Evolutionary conservation across 345 rosid species (phyloP).

Genomic region (Ricinus communis): DNA sequence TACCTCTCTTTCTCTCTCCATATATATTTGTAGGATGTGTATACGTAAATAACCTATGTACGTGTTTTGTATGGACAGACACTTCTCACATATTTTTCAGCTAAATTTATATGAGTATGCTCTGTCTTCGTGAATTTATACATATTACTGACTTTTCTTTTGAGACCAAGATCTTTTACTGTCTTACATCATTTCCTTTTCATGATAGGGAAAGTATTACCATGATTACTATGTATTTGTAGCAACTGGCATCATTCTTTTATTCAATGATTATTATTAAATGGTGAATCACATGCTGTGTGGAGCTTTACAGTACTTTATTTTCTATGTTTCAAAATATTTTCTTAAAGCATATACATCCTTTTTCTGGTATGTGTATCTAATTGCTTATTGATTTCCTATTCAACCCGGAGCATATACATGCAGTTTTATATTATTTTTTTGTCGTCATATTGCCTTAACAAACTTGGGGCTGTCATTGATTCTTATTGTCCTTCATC

Average conservation of each 20-base stretch:
- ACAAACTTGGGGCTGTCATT: background rate
- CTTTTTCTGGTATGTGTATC: background rate
- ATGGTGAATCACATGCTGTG: background rate
- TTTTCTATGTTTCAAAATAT: background rate
- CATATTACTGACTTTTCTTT: background rate
- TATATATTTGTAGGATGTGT: too few relatives aligned
- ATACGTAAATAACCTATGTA: too few relatives aligned
- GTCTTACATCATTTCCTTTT: background rate
- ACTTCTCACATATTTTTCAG: background rate
- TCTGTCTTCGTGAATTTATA: background rate
- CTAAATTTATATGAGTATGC: too few relatives aligned
- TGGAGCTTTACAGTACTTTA: background rate
- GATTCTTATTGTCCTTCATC: constrained; percentile 3
- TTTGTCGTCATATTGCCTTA: background rate
- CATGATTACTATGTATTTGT: background rate
- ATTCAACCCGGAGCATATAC: background rate
- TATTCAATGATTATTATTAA: background rate
- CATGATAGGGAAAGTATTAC: background rate
- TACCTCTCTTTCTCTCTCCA: too few relatives aligned
- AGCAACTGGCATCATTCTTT: background rate
- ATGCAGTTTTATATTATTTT: background rate
- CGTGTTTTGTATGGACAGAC: too few relatives aligned
- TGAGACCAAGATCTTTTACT: background rate
- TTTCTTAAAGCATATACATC: background rate
- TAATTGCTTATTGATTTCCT: background rate